These are phyloP conservation scores for Protea cynaroides DNA, from an alignment of 164 flowering plant genomes.

Conservation along the genomic window DNA sequence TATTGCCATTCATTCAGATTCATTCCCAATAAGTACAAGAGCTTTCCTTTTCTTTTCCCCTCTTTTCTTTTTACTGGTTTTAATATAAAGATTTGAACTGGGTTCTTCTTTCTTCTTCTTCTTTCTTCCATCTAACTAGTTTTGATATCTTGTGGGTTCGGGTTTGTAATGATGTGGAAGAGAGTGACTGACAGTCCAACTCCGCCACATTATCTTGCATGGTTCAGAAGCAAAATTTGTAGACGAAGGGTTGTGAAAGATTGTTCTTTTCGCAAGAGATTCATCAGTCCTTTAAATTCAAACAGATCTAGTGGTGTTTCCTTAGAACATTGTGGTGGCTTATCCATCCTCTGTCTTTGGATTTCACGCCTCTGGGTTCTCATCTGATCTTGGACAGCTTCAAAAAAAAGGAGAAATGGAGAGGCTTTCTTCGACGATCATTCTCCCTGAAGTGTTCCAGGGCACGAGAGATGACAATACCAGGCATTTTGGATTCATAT, in stretches of 20 bases:
- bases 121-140: constrained; percentile 1
- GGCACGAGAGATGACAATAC: constrained; percentile 33
- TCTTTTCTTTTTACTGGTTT: too few relatives aligned
- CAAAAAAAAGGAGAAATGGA: not conserved
- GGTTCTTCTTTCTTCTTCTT: too few relatives aligned
- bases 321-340: not conserved
- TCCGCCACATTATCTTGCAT: constrained; percentile 27
- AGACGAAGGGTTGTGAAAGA: constrained; percentile 7
- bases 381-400: not conserved
- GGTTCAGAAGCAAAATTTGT: constrained; percentile 26
- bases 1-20: too few relatives aligned
- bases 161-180: constrained; percentile 11
- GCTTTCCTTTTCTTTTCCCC: too few relatives aligned
- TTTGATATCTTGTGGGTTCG: constrained; percentile 8
- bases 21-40: too few relatives aligned
- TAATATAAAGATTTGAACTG: constrained; percentile 17
- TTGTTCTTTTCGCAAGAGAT: too few relatives aligned
- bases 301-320: constrained; percentile 18
- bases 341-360: not conserved
- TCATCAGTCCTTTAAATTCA: too few relatives aligned
- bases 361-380: not conserved
- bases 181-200: constrained; percentile 31
- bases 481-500: constrained; percentile 32
- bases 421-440: not conserved
- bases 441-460: constrained; percentile 27